These are phyloP conservation scores for Fusarium sp. DNA, from an alignment of 2,329 filamentous ascomycete genomes.

Conservation along the genomic window DNA sequence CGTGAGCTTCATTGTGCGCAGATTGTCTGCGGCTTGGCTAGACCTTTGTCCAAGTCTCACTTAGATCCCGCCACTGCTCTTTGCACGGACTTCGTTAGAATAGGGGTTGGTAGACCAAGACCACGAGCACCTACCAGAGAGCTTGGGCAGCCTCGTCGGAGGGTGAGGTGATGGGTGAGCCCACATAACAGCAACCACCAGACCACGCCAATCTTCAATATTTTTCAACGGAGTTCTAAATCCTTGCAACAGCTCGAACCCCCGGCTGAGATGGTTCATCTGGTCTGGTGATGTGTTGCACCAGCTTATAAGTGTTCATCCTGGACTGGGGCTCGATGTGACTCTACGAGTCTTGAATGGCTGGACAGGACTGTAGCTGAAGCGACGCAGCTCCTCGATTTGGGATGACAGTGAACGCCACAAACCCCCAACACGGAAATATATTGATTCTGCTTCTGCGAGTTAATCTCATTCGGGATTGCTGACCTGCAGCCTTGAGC, in stretches of 20 bases:
- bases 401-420: slow-evolving; percentile 14
- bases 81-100: slow-evolving; percentile 31
- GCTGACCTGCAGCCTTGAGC: slow-evolving; percentile 7
- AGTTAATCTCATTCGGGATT: slow-evolving; percentile 37
- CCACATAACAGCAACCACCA: slow-evolving; percentile 35
- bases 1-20: slow-evolving; percentile 18
- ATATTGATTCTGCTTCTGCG: slow-evolving; percentile 6
- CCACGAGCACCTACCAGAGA: slow-evolving; percentile 17
- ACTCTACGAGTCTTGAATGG: slow-evolving; percentile 14
- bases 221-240: slow-evolving; percentile 17
- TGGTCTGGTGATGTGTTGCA: slow-evolving; percentile 27
- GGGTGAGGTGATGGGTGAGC: slow-evolving; percentile 42
- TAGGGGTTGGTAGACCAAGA: slow-evolving; percentile 32
- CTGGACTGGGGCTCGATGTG: slow-evolving; percentile 16
- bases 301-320: background rate
- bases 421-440: slow-evolving; percentile 12
- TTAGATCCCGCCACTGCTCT: slow-evolving; percentile 23
- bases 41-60: slow-evolving; percentile 26
- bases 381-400: slow-evolving; percentile 15
- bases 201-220: slow-evolving; percentile 31
- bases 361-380: slow-evolving; percentile 25
- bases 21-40: slow-evolving; percentile 24
- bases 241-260: slow-evolving; percentile 29
- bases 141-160: slow-evolving; percentile 18
- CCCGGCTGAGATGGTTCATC: slow-evolving; percentile 31